Base-by-base conservation (phyloP, 2,329 filamentous ascomycete species). In the Coleophoma eucalyptorum region DNA sequence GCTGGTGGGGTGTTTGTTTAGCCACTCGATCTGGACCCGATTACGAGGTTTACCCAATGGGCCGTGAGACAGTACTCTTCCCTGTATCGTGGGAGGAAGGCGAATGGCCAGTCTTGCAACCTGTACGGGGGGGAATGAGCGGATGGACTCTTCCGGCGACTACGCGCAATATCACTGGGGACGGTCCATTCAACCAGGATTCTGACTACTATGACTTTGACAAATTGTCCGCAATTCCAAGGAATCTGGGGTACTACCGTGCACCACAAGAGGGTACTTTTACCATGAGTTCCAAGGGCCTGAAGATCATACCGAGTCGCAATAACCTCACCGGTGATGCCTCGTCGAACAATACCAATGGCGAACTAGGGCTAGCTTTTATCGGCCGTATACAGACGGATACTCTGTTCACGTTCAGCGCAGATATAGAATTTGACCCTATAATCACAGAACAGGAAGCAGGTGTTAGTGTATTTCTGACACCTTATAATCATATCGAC, bases 181-280 rank as follows among this genome's bases (percentile, higher is more conserved):
- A 37, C 3, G 34, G 34, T 6, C 34, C 34, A 3, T 37, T 37
- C 16, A 37, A 37, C 34, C 34, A 37, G 34, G 34, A 37, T 6
- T 16, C 34, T 16, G 34, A 37, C 34, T 12, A 37, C 13, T 37
- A 37, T 37, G 34, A 37, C 16, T 81, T 82, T 58, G 56, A 64
- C 6, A 67, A 71, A 0, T 67, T 66, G 0, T 68, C 69, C 1
- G 55, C 60, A 0, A 62, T 83, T 0, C 80, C 80, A 3, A 66
- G 68, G 1, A 76, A 83, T 57, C 78, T 83, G 54, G 71, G 77
- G 2, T 71, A 79, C 67, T 81, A 79, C 69, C 71, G 81, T 3
- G 76, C 71, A 4, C 80, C 79, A 1, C 66, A 70, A 32, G 58
- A 69, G 0, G 64, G 62, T 48, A 70, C 66, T 50, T 83, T 72